A percentile compares a stretch with the other conserved stretches of the same genome.
phyloP scores from a whole-genome alignment of 2,329 filamentous ascomycete species.

The Exophiala sideris region DNA sequence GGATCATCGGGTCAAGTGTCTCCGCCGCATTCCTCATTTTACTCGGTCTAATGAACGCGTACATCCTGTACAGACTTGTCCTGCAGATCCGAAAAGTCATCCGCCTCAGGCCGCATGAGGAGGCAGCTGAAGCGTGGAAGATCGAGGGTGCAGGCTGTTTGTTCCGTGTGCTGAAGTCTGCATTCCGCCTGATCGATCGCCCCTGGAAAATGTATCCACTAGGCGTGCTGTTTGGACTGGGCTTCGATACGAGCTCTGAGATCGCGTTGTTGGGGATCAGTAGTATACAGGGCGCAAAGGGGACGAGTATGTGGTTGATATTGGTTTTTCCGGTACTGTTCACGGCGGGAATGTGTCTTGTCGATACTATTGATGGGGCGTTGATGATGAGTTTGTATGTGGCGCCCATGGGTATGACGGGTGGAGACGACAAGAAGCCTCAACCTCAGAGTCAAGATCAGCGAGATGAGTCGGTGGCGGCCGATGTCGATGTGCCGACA shows the following conservation, averaged over 20 bases:
- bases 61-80: slow-evolving; percentile 78
- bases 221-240: slow-evolving; percentile 82
- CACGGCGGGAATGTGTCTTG: slow-evolving; percentile 92
- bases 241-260: slow-evolving; percentile 94
- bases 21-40: slow-evolving; percentile 79
- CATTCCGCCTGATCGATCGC: slow-evolving; percentile 69
- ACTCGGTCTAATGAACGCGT: slow-evolving; percentile 77
- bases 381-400: slow-evolving; percentile 95
- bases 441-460: background rate
- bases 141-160: slow-evolving; percentile 76
- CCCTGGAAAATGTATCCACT: slow-evolving; percentile 94
- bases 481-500: background rate
- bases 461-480: background rate
- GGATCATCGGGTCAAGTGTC: slow-evolving; percentile 84
- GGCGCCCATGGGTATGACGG: slow-evolving; percentile 37
- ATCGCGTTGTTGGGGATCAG: slow-evolving; percentile 89
- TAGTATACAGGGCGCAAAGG: slow-evolving; percentile 77
- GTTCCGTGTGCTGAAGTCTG: slow-evolving; percentile 64
- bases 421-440: slow-evolving; percentile 22
- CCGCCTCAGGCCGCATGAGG: slow-evolving; percentile 40
- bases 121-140: slow-evolving; percentile 56
- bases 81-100: slow-evolving; percentile 64
- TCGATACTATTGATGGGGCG: slow-evolving; percentile 89
- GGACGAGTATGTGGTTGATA: slow-evolving; percentile 91
- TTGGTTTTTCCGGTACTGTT: slow-evolving; percentile 87